Conservation (phyloP, 106 monocot genomes). For the Dendrobium chrysotoxum region DNA sequence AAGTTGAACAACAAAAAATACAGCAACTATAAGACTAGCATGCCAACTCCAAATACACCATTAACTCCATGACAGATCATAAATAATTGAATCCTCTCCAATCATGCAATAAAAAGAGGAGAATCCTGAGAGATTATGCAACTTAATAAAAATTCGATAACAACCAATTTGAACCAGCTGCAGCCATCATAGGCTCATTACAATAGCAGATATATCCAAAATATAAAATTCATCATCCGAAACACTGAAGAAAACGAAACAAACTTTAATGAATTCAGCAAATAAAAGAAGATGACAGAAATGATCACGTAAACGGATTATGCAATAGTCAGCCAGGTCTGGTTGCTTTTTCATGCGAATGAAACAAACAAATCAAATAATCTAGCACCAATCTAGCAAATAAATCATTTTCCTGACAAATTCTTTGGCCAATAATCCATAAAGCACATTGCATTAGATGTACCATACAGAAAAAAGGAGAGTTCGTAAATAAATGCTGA, state of each 20-base stretch:
- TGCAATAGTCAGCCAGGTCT: too few relatives aligned
- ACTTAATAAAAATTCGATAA: background rate
- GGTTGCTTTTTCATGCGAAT: background rate
- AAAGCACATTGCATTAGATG: background rate
- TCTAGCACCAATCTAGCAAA: background rate
- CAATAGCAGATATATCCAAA: background rate
- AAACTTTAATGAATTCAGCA: background rate
- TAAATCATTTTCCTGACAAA: background rate
- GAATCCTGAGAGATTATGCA: background rate
- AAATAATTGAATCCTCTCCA: background rate
- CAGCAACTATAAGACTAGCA: background rate
- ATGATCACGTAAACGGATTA: background rate
- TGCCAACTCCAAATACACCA: background rate
- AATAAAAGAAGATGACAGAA: background rate
- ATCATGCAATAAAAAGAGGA: background rate
- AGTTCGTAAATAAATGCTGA: slow-evolving; percentile 19
- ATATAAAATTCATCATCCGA: background rate
- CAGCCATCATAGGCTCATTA: background rate
- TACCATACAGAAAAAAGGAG: background rate
- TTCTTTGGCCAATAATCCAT: background rate
- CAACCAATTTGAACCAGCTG: background rate
- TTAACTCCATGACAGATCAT: background rate
- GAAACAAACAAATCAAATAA: background rate
- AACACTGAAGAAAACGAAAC: background rate
- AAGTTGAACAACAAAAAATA: background rate